Percentiles rank a stretch among this genome's conserved stretches.
Conservation (phyloP, 2,329 filamentous ascomycete species). For the Ophiostoma tasmaniense region DNA sequence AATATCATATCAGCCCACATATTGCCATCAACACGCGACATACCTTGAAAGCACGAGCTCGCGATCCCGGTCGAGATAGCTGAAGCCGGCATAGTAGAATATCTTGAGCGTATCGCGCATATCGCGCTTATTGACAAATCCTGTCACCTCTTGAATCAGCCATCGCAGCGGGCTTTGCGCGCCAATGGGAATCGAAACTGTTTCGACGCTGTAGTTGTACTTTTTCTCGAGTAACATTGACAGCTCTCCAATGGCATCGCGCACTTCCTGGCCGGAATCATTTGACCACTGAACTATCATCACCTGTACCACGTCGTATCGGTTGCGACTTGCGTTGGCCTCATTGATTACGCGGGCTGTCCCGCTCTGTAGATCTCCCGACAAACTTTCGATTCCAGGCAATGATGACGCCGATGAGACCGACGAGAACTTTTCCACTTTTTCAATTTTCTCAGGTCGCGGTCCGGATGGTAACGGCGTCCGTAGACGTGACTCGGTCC, state of each 20-base stretch:
- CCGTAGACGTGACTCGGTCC: constrained; percentile 42
- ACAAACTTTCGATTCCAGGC: constrained; percentile 43
- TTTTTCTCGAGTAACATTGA: constrained; percentile 42
- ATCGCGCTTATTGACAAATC: constrained; percentile 46
- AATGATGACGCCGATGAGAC: constrained; percentile 30
- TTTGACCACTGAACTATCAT: constrained; percentile 51
- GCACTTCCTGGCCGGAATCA: constrained; percentile 38
- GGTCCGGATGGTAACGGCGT: constrained; percentile 50
- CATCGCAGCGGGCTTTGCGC: constrained; percentile 43
- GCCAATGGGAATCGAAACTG: constrained; percentile 41
- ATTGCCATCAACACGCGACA: neutral
- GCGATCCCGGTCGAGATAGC: constrained; percentile 45
- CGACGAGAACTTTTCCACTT: neutral
- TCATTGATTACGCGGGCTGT: constrained; percentile 38
- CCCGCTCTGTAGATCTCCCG: constrained; percentile 44
- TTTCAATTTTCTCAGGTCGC: constrained; percentile 40
- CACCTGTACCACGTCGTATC: constrained; percentile 45
- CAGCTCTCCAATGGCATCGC: constrained; percentile 38
- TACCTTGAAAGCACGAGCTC: constrained; percentile 53
- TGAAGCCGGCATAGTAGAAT: constrained; percentile 50
- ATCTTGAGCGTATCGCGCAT: constrained; percentile 50
- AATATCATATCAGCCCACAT: neutral
- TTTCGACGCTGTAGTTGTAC: constrained; percentile 44
- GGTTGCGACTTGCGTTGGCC: constrained; percentile 41
- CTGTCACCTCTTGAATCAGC: constrained; percentile 43